Conservation (phyloP, 305 asterid species). For the Fraxinus platypoda region DNA sequence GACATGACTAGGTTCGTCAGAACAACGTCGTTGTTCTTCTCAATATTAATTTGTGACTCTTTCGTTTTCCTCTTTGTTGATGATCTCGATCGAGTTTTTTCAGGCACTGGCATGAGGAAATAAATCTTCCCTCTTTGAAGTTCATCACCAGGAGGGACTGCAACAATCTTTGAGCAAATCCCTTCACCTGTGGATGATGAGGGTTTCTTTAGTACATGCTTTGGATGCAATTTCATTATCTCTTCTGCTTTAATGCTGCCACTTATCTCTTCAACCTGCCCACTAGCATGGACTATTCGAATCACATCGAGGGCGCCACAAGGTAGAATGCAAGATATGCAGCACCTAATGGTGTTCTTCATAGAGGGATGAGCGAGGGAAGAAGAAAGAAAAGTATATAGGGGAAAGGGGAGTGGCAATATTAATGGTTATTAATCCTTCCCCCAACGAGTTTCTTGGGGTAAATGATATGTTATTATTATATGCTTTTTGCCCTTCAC, state of each 20-base stretch:
- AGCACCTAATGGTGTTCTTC: constrained; percentile 76
- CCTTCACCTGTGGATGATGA: constrained; percentile 48
- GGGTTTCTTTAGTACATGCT: constrained; percentile 82
- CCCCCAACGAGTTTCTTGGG: constrained; percentile 20
- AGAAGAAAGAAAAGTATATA: neutral
- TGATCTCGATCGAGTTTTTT: constrained; percentile 20
- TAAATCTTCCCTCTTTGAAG: constrained; percentile 91
- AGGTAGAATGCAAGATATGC: constrained; percentile 98
- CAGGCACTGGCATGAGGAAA: constrained; percentile 53
- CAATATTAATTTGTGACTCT: constrained; percentile 6
- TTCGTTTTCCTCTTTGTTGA: constrained; percentile 29
- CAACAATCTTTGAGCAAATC: constrained; percentile 58
- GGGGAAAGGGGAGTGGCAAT: neutral
- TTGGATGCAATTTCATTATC: constrained; percentile 75
- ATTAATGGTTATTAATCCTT: neutral
- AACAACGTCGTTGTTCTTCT: neutral
- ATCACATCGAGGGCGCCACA: constrained; percentile 92
- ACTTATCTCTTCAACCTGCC: constrained; percentile 76
- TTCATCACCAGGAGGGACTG: constrained; percentile 73
- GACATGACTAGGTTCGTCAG: constrained; percentile 10
- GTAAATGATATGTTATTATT: constrained; percentile 31
- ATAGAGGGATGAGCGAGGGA: constrained; percentile 23
- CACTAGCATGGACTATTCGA: constrained; percentile 81
- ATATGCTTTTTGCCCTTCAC: constrained; percentile 29
- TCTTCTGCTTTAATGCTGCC: constrained; percentile 65